phyloP scores from a whole-genome alignment of 83 land plant genomes.

The Thuja plicata region DNA sequence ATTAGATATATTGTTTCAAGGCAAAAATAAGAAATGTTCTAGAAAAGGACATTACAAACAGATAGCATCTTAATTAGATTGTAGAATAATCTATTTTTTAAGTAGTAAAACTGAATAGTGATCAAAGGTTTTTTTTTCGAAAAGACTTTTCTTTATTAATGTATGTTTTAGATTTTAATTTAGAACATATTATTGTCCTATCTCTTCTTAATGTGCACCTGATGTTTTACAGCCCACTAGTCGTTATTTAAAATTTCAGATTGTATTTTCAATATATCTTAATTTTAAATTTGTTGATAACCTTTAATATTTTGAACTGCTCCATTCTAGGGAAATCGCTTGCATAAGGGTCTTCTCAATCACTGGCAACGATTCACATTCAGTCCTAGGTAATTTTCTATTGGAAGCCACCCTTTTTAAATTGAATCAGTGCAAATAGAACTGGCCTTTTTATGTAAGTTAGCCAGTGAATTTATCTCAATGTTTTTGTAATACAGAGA shows the following conservation, averaged over 20 bases:
- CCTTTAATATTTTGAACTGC: neutral
- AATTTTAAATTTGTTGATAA: neutral
- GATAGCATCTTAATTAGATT: neutral
- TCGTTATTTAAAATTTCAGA: neutral
- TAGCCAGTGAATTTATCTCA: neutral
- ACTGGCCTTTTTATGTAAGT: neutral
- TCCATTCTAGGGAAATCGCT: conserved; percentile 79
- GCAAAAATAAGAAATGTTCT: no score
- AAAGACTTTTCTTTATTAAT: neutral
- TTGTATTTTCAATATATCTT: neutral
- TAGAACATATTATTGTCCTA: neutral
- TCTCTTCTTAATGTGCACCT: neutral
- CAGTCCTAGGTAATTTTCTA: conserved; percentile 79
- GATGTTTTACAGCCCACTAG: neutral
- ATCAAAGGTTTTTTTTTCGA: neutral
- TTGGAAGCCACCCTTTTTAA: conserved; percentile 11
- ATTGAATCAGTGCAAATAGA: neutral
- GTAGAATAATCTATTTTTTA: no score
- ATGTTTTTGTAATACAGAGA: neutral
- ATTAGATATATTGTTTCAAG: no score
- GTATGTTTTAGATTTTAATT: neutral
- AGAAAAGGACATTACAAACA: no score
- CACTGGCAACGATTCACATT: conserved; percentile 99
- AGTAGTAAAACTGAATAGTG: neutral
- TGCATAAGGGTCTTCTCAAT: conserved; percentile 79